Conservation (phyloP, 148 eudicot genomes). For the Rhododendron griersonianum region DNA sequence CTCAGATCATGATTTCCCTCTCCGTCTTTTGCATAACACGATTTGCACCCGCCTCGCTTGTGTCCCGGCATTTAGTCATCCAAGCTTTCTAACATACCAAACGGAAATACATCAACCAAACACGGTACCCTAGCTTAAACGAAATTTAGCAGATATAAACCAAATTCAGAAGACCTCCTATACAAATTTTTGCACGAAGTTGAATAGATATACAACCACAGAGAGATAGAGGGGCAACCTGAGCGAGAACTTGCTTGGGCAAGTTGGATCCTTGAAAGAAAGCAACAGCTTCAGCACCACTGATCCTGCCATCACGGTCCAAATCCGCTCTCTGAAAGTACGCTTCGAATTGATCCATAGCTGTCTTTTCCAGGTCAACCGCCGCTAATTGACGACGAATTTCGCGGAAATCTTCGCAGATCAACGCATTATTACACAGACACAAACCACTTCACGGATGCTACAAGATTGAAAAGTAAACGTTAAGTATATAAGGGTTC, state of each 20-base stretch:
- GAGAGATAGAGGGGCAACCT: constrained; percentile 34
- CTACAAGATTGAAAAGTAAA: background rate
- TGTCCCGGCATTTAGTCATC: background rate
- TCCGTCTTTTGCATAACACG: background rate
- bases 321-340: constrained; percentile 81
- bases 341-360: constrained; percentile 67
- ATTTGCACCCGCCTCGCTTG: background rate
- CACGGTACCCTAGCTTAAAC: background rate
- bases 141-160: background rate
- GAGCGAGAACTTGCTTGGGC: constrained; percentile 82
- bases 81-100: background rate
- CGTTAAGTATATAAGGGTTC: background rate
- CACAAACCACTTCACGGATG: constrained; percentile 2
- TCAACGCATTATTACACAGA: constrained; percentile 2
- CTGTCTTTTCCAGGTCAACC: constrained; percentile 25
- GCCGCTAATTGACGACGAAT: constrained; percentile 1
- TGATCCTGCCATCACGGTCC: constrained; percentile 90
- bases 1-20: background rate
- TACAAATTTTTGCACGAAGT: too few relatives aligned
- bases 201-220: background rate
- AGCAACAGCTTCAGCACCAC: constrained; percentile 88
- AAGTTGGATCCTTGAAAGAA: constrained; percentile 87
- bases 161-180: background rate
- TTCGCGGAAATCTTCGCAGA: background rate
- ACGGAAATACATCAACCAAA: background rate